Evolutionary conservation across 2,329 filamentous ascomycete genomes (phyloP), one percentile per base, ranked within the genome.

Genomic region (Penicillium sp.): DNA sequence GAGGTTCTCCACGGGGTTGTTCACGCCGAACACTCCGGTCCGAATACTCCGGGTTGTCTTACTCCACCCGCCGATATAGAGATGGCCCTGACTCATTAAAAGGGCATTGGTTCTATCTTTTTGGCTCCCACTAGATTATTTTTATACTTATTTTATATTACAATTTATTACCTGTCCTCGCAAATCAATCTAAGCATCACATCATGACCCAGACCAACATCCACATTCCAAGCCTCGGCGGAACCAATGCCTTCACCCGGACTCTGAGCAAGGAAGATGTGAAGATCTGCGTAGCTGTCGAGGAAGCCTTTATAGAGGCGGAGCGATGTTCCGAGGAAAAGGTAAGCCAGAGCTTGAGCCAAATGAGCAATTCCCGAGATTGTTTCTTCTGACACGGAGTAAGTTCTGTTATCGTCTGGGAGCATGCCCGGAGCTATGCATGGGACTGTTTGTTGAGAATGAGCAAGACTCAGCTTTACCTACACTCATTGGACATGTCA

Each of bases 321-420:
- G 62, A 65, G 41, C 38, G 59, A 35, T 65, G 62, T 19, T 63
- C 62, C 0, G 56, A 61, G 21, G 61, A 65, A 49, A 65, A 65
- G 55, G 62, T 65, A 43, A n/a, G 29, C 10, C 19, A 8, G 19
- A 35, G 5, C 3, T 3, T 3, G 23, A 19, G 7, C 29, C 25
- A 23, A 54, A n/a, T 15, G 3, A 48, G 6, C 10, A 21, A 8
- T 29, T n/a, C 10, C 19, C 4, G 1, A 9, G 7, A 21, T 43
- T 19, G 2, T 10, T 45, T 29, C 21, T 15, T 35, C 19, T 48
- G n/a, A 53, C 36, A 41, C 25, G 3, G 15, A 27, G 7, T 27
- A 39, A 64, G 62, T 65, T 65, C 53, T 27, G 19, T 10, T 65
- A 65, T 38, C 61, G 62, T 12, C 52, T 65, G 15, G 53, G 25